Conservation (phyloP, 179 eudicot species). For the Vitellaria paradoxa region DNA sequence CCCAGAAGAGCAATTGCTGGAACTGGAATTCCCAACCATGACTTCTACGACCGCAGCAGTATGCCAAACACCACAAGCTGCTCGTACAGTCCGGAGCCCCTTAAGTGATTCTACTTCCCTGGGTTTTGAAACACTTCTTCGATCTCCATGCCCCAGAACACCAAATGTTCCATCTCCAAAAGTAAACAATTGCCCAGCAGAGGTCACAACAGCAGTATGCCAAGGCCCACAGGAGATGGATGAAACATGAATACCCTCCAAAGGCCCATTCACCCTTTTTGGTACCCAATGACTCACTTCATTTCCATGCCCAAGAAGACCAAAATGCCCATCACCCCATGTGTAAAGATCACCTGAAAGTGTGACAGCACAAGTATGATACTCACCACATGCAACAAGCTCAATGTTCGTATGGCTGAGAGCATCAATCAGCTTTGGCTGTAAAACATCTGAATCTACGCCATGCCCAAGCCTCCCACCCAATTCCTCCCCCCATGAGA, state of each 20-base stretch:
- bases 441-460: constrained; percentile 85
- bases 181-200: constrained; percentile 92
- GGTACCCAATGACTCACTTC: constrained; percentile 98
- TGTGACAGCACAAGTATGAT: constrained; percentile 94
- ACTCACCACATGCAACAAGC: constrained; percentile 94
- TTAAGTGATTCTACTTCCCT: constrained; percentile 93
- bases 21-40: constrained; percentile 93
- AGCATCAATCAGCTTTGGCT: constrained; percentile 88
- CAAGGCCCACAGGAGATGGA: constrained; percentile 96
- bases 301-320: constrained; percentile 94
- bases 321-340: constrained; percentile 95
- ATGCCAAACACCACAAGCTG: constrained; percentile 99
- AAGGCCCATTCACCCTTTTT: constrained; percentile 83
- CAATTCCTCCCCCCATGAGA: constrained; percentile 96
- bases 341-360: constrained; percentile 96
- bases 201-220: constrained; percentile 99
- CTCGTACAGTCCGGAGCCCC: constrained; percentile 89
- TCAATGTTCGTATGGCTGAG: constrained; percentile 85
- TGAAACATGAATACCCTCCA: constrained; percentile 98
- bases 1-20: constrained; percentile 93
- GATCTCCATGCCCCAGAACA: constrained; percentile 94
- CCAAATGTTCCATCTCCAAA: constrained; percentile 99
- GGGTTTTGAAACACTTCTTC: constrained; percentile 67
- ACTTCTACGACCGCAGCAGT: constrained; percentile 99
- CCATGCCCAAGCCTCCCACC: constrained; percentile 98